These are phyloP conservation scores for Sporothrix globosa DNA, from an alignment of 2,329 filamentous ascomycete genomes.

Conservation along the genomic window DNA sequence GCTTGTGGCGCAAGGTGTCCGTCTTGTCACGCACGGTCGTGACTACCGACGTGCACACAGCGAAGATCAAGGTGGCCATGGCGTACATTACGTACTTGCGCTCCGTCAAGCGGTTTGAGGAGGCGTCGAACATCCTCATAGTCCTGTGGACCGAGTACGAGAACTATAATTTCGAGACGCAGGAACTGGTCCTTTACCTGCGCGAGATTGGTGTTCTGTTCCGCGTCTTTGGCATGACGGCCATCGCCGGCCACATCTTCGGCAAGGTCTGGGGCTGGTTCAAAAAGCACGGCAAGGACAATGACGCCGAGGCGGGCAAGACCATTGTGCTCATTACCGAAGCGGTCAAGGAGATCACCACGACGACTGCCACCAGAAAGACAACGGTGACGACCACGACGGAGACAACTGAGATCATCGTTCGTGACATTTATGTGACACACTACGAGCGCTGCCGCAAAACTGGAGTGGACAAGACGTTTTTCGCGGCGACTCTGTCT, in stretches of 20 bases:
- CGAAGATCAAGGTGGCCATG: conserved; percentile 47
- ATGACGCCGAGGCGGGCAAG: conserved; percentile 43
- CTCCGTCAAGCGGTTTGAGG: conserved; percentile 42
- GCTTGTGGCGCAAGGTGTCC: conserved; percentile 48
- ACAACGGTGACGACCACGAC: conserved; percentile 44
- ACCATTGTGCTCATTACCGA: conserved; percentile 47
- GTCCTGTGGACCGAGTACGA: conserved; percentile 50
- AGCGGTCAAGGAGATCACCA: conserved; percentile 47
- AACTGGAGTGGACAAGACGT: conserved; percentile 40
- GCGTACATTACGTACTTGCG: conserved; percentile 46
- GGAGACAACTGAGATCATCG: conserved; percentile 42
- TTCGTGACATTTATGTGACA: conserved; percentile 38
- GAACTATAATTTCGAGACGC: conserved; percentile 42
- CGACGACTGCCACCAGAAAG: conserved; percentile 43
- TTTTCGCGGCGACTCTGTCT: conserved; percentile 45
- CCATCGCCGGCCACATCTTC: conserved; percentile 44
- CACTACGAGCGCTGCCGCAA: conserved; percentile 45
- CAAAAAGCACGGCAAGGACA: conserved; percentile 43
- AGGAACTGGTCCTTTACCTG: conserved; percentile 44
- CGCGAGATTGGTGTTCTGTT: conserved; percentile 45
- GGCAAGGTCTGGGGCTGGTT: conserved; percentile 48
- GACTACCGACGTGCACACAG: conserved; percentile 44
- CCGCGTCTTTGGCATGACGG: conserved; percentile 43
- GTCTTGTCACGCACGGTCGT: conserved; percentile 41
- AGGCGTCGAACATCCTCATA: conserved; percentile 47